A percentile compares a stretch with the other conserved stretches of the same genome.
Conservation (phyloP, 306 rosid species). For the Geum urbanum region DNA sequence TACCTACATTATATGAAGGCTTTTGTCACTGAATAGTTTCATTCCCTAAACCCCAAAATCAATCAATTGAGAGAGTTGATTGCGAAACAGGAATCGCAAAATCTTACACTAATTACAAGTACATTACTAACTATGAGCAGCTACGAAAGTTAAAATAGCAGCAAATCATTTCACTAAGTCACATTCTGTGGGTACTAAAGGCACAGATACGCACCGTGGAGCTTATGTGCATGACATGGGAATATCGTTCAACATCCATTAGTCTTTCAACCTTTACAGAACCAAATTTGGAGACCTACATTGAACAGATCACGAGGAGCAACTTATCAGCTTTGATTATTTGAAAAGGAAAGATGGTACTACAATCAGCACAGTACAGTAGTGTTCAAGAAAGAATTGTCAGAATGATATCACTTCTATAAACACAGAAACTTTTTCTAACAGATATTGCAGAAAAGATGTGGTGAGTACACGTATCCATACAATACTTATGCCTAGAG, state of each 20-base stretch:
- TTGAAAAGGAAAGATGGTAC: background rate
- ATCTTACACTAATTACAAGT: background rate
- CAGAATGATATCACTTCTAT: no score
- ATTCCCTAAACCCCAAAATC: background rate
- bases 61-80: background rate
- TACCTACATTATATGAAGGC: conserved; percentile 39
- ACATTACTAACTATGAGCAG: background rate
- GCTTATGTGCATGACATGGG: conserved; percentile 96
- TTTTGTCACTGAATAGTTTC: background rate
- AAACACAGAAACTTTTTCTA: no score
- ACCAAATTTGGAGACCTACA: conserved; percentile 64
- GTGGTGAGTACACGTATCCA: background rate
- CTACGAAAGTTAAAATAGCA: background rate
- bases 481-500: background rate
- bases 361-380: background rate
- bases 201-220: conserved; percentile 56
- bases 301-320: conserved; percentile 25
- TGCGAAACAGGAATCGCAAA: background rate
- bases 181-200: background rate
- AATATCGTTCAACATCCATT: conserved; percentile 73
- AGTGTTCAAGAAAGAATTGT: background rate
- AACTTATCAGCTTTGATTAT: conserved; percentile 16
- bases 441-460: no score
- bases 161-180: background rate
- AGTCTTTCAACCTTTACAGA: conserved; percentile 75